phyloP scores from a whole-genome alignment of 2,329 filamentous ascomycete genomes.

The Sordariomycetes sp. region DNA sequence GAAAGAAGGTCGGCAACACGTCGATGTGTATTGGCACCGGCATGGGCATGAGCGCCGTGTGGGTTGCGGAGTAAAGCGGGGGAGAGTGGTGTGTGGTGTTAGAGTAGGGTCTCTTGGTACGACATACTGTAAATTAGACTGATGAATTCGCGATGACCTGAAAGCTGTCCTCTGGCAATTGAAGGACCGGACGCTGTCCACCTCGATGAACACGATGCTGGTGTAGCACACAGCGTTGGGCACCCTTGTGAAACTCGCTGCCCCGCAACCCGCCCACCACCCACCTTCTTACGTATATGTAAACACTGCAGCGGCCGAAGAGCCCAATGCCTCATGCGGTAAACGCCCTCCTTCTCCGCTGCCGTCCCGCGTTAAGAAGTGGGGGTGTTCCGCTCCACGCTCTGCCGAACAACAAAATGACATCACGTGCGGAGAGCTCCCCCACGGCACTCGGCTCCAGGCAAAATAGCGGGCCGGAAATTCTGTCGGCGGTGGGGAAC shows the following conservation, averaged over 20 bases:
- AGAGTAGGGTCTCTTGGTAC: background rate
- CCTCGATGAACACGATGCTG: too few species aligned
- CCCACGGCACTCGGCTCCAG: background rate
- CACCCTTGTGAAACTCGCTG: too few species aligned
- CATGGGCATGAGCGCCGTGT: slow-evolving; percentile 96
- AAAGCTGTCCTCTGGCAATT: background rate
- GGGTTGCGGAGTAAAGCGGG: slow-evolving; percentile 73
- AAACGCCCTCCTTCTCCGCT: background rate
- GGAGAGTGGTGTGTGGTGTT: background rate
- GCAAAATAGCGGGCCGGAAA: background rate
- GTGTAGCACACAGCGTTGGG: too few species aligned
- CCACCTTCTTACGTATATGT: background rate
- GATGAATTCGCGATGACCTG: background rate
- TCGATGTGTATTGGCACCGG: slow-evolving; percentile 96
- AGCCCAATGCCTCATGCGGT: background rate
- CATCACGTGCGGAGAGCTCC: background rate
- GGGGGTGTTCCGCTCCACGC: background rate
- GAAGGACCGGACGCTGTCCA: too few species aligned
- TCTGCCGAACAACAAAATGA: background rate
- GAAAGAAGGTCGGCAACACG: slow-evolving; percentile 79
- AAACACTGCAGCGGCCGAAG: background rate
- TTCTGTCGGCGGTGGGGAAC: background rate
- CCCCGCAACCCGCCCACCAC: too few species aligned
- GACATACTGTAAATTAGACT: background rate
- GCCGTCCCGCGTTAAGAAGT: background rate